A percentile compares a stretch with the other conserved stretches of the same genome.
Conservation (phyloP, 2,329 filamentous ascomycete genomes). For the Neocatenulostroma microsporum region DNA sequence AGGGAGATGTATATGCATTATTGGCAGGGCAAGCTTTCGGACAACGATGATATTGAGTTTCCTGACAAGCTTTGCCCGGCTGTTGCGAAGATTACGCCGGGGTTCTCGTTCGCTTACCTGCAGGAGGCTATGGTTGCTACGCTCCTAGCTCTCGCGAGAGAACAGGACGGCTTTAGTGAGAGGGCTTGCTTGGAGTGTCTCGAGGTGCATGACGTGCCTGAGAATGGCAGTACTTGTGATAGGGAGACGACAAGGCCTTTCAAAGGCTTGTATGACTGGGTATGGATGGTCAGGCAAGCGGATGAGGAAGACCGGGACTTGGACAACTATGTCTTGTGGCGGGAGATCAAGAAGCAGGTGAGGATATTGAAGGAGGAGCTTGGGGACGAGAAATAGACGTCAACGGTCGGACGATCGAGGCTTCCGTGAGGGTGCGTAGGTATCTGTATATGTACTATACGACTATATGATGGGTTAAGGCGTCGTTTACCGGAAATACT, state of each 20-base stretch:
- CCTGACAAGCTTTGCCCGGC: conserved; percentile 49
- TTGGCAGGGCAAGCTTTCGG: conserved; percentile 52
- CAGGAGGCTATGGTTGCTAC: conserved; percentile 61
- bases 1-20: conserved; percentile 54
- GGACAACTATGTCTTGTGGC: conserved; percentile 49
- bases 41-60: conserved; percentile 53
- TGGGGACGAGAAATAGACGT: conserved; percentile 18
- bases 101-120: conserved; percentile 62
- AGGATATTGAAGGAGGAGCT: conserved; percentile 54
- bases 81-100: conserved; percentile 53
- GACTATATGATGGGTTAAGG: no score
- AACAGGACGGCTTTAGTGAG: conserved; percentile 22
- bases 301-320: conserved; percentile 34
- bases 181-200: conserved; percentile 23
- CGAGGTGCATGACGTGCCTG: conserved; percentile 15
- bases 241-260: conserved; percentile 16
- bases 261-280: conserved; percentile 23
- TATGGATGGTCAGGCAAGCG: conserved; percentile 22
- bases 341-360: conserved; percentile 56
- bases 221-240: conserved; percentile 18
- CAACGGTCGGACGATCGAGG: no score
- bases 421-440: no score
- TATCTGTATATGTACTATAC: no score
- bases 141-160: conserved; percentile 49
- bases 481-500: no score